These are phyloP conservation scores for Rhododendron griersonianum DNA, from an alignment of 148 eudicot species.

Conservation along the genomic window DNA sequence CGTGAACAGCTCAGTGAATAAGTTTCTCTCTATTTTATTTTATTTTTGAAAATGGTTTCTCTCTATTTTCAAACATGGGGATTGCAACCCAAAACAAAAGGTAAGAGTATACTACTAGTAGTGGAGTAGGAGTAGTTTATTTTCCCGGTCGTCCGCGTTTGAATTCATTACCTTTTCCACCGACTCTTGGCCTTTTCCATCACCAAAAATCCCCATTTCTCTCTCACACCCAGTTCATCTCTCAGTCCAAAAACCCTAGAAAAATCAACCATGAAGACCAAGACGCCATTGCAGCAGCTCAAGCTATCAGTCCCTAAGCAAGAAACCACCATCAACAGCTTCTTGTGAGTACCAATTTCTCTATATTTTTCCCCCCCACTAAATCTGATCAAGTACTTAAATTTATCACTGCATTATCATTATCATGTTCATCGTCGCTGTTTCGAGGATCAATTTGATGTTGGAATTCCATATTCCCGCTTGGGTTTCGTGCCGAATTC, in stretches of 20 bases:
- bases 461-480: neutral
- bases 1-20: neutral
- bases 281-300: constrained; percentile 76
- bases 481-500: neutral
- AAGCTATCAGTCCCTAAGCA: constrained; percentile 90
- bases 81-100: neutral
- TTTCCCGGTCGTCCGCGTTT: constrained; percentile 41
- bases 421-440: neutral
- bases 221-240: neutral
- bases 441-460: neutral
- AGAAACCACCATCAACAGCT: constrained; percentile 61
- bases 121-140: neutral
- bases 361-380: neutral
- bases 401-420: neutral
- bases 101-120: neutral
- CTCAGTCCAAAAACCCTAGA: constrained; percentile 25
- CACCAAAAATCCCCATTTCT: neutral
- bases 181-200: constrained; percentile 3
- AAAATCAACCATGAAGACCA: constrained; percentile 47
- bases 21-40: too few relatives aligned
- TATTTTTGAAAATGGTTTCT: too few relatives aligned
- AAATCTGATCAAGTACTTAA: neutral
- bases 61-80: neutral
- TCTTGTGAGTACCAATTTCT: constrained; percentile 43
- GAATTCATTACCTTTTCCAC: constrained; percentile 11